phyloP scores from a whole-genome alignment of 2,329 filamentous ascomycete genomes.

The Ambrosiella xylebori region DNA sequence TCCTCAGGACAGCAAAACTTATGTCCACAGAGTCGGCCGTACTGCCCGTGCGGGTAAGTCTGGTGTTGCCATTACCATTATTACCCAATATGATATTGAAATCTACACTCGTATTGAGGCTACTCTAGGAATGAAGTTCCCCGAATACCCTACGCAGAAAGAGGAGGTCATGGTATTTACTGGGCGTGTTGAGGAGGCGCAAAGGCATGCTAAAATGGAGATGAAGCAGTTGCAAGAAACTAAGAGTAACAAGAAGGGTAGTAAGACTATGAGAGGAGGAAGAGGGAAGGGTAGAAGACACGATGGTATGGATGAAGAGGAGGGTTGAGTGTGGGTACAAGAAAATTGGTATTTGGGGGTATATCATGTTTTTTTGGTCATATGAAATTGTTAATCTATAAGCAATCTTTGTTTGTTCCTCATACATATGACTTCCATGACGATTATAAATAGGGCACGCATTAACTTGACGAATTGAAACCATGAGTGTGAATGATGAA shows the following conservation, averaged over 20 bases:
- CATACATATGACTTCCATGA: no score
- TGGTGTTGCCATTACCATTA: slow-evolving; percentile 62
- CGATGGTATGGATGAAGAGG: slow-evolving; percentile 59
- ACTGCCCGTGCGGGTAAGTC: slow-evolving; percentile 76
- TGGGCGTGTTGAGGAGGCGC: slow-evolving; percentile 63
- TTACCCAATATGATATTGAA: slow-evolving; percentile 78
- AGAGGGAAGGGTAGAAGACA: slow-evolving; percentile 23
- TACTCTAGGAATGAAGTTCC: slow-evolving; percentile 60
- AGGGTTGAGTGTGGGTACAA: slow-evolving; percentile 32
- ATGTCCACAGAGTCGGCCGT: slow-evolving; percentile 76
- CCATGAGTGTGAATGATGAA: no score
- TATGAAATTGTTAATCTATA: background rate
- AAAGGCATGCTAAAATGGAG: slow-evolving; percentile 59
- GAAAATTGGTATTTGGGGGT: background rate
- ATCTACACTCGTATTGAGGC: slow-evolving; percentile 68
- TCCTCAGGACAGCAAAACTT: slow-evolving; percentile 72
- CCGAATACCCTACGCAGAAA: slow-evolving; percentile 51
- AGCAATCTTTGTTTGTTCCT: background rate
- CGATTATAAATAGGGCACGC: no score
- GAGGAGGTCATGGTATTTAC: slow-evolving; percentile 76
- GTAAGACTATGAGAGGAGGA: slow-evolving; percentile 27
- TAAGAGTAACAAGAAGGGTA: slow-evolving; percentile 37
- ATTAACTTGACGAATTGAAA: no score
- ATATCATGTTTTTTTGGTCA: background rate
- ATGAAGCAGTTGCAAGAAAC: slow-evolving; percentile 68